These are phyloP conservation scores for Yamadazyma tumulicola DNA, from an alignment of 805 yeast genomes.

Conservation along the genomic window DNA sequence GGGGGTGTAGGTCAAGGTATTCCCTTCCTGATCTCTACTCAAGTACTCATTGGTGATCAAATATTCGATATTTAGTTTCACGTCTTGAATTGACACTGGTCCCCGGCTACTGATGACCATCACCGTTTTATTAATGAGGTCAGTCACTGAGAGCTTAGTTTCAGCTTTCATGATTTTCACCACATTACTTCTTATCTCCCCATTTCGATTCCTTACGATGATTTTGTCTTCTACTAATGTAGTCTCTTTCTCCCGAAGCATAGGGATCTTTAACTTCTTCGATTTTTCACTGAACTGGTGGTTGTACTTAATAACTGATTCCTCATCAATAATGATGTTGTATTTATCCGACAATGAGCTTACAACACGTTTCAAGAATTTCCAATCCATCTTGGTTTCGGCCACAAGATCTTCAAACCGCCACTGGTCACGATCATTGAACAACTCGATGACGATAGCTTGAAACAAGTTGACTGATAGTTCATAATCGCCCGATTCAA, in stretches of 20 bases:
- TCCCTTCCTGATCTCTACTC: constrained; percentile 18
- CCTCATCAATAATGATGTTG: constrained; percentile 19
- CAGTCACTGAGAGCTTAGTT: constrained; percentile 19
- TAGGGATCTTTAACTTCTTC: constrained; percentile 25
- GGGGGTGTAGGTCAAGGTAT: constrained; percentile 28
- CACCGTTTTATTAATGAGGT: constrained; percentile 26
- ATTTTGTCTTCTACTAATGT: constrained; percentile 7
- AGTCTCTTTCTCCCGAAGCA: constrained; percentile 20
- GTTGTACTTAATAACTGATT: constrained; percentile 18
- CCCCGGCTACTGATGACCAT: constrained; percentile 19
- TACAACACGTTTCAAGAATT: constrained; percentile 27
- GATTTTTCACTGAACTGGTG: constrained; percentile 25
- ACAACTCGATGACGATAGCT: constrained; percentile 37
- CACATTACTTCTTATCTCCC: constrained; percentile 26
- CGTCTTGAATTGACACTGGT: constrained; percentile 23
- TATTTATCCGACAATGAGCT: constrained; percentile 30
- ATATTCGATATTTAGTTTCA: constrained; percentile 33
- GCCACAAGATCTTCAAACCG: constrained; percentile 18
- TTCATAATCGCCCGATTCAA: constrained; percentile 29
- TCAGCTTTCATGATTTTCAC: constrained; percentile 32
- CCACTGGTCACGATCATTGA: constrained; percentile 25
- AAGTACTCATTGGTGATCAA: constrained; percentile 35
- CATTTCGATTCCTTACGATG: constrained; percentile 21
- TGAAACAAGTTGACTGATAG: constrained; percentile 41
- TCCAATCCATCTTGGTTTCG: constrained; percentile 29